Base-by-base conservation (phyloP, 2,329 filamentous ascomycete genomes). In the Didymella lethalis region DNA sequence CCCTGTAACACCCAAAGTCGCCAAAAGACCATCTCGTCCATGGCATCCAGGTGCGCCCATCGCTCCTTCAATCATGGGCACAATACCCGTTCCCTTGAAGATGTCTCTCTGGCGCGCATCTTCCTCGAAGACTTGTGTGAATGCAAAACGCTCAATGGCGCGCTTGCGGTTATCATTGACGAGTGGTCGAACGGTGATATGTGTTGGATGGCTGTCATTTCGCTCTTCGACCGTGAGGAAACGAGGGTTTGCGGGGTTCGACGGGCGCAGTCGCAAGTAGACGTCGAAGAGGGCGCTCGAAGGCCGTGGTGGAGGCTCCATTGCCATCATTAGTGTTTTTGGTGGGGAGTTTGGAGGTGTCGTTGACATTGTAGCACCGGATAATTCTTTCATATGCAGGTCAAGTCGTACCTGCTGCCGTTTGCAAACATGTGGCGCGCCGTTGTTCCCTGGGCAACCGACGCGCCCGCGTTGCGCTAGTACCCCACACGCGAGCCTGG, bases 61-160 rank as follows among this genome's bases (percentile, higher is more conserved):
- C 3, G 97, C 93, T 20, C 92, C 92, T 69, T 94, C 88, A 7
- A 97, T 85, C 43, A 97, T 82, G 0, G 87, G 84, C 14, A 90
- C 80, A 44, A 97, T 86, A 25, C 90, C 89, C 0, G 90, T 91
- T 70, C 89, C 89, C 65, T 92, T 85, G 73, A 99, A 97, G 10
- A 99, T 80, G 70, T 97, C 92, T 28, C 95, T 82, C 74, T 99
- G 95, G 7, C 86, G 86, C 1, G 92, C 88, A 69, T 90, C 84
- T 73, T 98, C 93, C 68, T 96, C 90, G 68, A 98, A 97, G 0
- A 99, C 93, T 62, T 88, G 88, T 0, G 95, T 99, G 73, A 99
- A 99, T 1, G 89, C 91, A 75, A 98, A 99, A 74, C 90, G 92
- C 77, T 99, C 95, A 34, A 97, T 87, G 0, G 93, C 93, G 45